phyloP scores from a whole-genome alignment of 768 basidiomycete genomes.

The Pleurotus citrinopileatus region DNA sequence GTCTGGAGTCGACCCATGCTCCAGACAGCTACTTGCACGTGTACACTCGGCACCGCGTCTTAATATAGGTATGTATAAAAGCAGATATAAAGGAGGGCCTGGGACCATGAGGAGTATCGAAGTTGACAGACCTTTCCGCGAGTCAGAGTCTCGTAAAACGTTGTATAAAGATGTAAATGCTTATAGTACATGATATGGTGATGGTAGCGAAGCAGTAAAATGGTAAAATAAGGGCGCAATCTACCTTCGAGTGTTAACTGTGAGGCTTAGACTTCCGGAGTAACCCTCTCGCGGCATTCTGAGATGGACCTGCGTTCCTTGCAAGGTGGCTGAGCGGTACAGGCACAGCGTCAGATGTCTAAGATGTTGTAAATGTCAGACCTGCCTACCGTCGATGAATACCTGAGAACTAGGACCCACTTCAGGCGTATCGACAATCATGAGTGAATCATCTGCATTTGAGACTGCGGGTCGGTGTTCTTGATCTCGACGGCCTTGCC shows the following conservation, averaged over 20 bases:
- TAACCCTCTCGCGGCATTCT: neutral
- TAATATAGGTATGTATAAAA: no score
- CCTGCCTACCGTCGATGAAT: neutral
- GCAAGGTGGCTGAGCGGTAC: neutral
- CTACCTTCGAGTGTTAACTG: neutral
- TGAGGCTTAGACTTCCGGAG: neutral
- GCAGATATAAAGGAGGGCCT: no score
- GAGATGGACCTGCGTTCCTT: neutral
- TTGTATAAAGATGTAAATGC: no score
- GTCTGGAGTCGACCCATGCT: no score
- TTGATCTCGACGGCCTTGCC: neutral
- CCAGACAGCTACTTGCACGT: no score
- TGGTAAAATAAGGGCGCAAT: no score
- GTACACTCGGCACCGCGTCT: no score
- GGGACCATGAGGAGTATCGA: no score
- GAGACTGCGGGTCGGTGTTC: neutral
- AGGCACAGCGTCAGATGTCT: neutral
- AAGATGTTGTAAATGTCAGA: neutral
- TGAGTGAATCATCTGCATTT: slow-evolving; percentile 1
- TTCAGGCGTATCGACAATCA: neutral
- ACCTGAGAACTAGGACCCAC: neutral
- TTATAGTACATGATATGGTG: no score
- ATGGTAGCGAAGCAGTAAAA: no score
- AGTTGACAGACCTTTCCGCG: no score
- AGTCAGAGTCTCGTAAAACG: no score